phyloP scores from a whole-genome alignment of 495 filamentous ascomycete genomes.

The Aspergillus conjunctus region DNA sequence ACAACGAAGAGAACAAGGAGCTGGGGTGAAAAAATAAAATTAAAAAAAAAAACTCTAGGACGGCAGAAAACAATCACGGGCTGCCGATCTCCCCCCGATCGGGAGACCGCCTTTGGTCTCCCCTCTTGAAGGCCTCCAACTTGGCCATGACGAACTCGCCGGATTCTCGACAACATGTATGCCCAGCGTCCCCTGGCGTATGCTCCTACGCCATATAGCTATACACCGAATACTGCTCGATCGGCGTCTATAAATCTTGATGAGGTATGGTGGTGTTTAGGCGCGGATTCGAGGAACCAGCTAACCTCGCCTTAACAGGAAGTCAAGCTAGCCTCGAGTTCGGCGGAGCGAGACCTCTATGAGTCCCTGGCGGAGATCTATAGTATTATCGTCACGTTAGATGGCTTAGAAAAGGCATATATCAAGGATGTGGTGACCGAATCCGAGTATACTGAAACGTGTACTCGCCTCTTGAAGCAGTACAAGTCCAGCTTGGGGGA shows the following conservation, averaged over 20 bases:
- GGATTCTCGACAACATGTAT: constrained; percentile 38
- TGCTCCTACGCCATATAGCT: constrained; percentile 89
- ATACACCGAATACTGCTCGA: constrained; percentile 74
- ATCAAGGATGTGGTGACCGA: constrained; percentile 94
- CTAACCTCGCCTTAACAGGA: constrained; percentile 59
- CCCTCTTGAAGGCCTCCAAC: constrained; percentile 29
- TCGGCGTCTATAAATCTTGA: constrained; percentile 91
- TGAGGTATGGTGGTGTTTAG: constrained; percentile 58
- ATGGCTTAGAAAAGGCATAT: constrained; percentile 95
- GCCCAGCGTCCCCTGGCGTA: constrained; percentile 61
- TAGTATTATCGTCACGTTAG: constrained; percentile 93
- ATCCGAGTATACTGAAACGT: constrained; percentile 92
- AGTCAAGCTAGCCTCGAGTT: constrained; percentile 84
- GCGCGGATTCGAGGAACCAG: constrained; percentile 10
- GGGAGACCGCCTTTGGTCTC: constrained; percentile 31
- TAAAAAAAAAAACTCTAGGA: constrained; percentile 24
- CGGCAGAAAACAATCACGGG: constrained; percentile 36
- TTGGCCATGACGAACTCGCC: constrained; percentile 22
- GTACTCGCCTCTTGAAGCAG: constrained; percentile 88
- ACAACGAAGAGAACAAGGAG: neutral
- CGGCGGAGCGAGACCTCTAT: constrained; percentile 87
- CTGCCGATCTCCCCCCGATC: constrained; percentile 23
- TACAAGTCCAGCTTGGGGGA: constrained; percentile 92
- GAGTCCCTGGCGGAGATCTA: constrained; percentile 97
- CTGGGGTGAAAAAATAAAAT: constrained; percentile 15